Evolutionary conservation across 2,329 filamentous ascomycete species (phyloP).

Genomic region (Xylariaceae sp.): DNA sequence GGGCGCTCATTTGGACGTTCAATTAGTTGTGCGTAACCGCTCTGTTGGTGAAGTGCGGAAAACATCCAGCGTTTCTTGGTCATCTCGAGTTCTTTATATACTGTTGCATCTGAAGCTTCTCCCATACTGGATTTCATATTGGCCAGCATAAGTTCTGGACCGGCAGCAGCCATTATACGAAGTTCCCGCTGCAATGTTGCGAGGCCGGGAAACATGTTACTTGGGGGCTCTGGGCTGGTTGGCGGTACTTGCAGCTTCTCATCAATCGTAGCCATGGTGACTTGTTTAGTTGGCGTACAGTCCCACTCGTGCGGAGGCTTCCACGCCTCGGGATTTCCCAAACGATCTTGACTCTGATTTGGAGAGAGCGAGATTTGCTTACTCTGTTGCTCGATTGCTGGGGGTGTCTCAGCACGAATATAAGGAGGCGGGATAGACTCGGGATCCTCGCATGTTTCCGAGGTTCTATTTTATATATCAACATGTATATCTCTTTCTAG

Average conservation of each 20-base stretch:
- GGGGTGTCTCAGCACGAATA: conserved; percentile 26
- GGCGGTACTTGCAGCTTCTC: conserved; percentile 22
- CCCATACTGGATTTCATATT: conserved; percentile 52
- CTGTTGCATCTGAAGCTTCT: conserved; percentile 41
- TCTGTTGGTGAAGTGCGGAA: conserved; percentile 48
- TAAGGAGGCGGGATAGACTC: conserved; percentile 22
- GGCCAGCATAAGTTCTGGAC: conserved; percentile 48
- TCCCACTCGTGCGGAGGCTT: conserved; percentile 44
- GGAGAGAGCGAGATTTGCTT: conserved; percentile 26
- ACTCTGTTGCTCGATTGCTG: conserved; percentile 17
- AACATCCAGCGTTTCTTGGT: conserved; percentile 61
- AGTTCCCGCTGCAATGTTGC: conserved; percentile 49
- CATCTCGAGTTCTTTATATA: conserved; percentile 49
- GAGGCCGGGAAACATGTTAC: conserved; percentile 33
- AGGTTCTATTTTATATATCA: conserved; percentile 6
- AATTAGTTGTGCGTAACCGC: conserved; percentile 34
- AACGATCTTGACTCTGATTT: conserved; percentile 24
- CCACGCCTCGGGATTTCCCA: conserved; percentile 42
- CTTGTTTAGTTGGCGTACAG: conserved; percentile 31
- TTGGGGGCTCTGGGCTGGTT: conserved; percentile 21
- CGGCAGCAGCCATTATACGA: conserved; percentile 51
- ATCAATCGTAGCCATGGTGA: conserved; percentile 18
- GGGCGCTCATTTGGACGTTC: conserved; percentile 14
- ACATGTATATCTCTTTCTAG: background rate
- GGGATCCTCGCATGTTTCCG: conserved; percentile 24